These are phyloP conservation scores for Polytolypa hystricis DNA, from an alignment of 2,329 filamentous ascomycete species.

Conservation along the genomic window DNA sequence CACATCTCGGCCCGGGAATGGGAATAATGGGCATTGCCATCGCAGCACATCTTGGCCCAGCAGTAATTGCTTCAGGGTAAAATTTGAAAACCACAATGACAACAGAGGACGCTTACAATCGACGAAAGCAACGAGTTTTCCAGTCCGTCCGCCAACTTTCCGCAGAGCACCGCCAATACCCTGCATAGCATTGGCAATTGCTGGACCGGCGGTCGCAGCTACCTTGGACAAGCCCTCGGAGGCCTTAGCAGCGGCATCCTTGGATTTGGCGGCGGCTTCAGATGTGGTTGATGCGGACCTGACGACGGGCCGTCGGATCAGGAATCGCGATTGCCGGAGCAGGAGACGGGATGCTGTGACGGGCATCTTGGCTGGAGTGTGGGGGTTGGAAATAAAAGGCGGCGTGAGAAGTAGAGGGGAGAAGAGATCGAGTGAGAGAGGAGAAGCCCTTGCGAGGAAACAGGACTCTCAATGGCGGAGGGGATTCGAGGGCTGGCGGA, in stretches of 20 bases:
- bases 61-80: background rate
- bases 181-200: constrained; percentile 60
- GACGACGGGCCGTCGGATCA: constrained; percentile 34
- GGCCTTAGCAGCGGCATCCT: constrained; percentile 50
- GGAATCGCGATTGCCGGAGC: constrained; percentile 37
- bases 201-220: constrained; percentile 66
- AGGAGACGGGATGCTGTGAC: constrained; percentile 33
- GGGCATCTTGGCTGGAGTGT: constrained; percentile 29
- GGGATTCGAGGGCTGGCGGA: too few relatives aligned
- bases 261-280: constrained; percentile 35
- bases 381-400: constrained; percentile 5
- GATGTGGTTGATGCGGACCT: constrained; percentile 38
- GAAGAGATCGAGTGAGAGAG: constrained; percentile 16
- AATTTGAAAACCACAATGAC: background rate
- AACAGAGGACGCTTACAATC: constrained; percentile 56
- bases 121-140: constrained; percentile 63
- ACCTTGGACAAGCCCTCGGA: constrained; percentile 74
- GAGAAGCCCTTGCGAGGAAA: constrained; percentile 21
- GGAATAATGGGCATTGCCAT: too few relatives aligned
- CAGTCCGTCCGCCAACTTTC: constrained; percentile 74
- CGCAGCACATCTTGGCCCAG: too few relatives aligned
- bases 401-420: constrained; percentile 12
- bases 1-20: too few relatives aligned
- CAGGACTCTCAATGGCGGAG: constrained; percentile 32
- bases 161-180: constrained; percentile 55